These are phyloP conservation scores for Jasminum sambac DNA, from an alignment of 257 asterid species.

Conservation along the genomic window DNA sequence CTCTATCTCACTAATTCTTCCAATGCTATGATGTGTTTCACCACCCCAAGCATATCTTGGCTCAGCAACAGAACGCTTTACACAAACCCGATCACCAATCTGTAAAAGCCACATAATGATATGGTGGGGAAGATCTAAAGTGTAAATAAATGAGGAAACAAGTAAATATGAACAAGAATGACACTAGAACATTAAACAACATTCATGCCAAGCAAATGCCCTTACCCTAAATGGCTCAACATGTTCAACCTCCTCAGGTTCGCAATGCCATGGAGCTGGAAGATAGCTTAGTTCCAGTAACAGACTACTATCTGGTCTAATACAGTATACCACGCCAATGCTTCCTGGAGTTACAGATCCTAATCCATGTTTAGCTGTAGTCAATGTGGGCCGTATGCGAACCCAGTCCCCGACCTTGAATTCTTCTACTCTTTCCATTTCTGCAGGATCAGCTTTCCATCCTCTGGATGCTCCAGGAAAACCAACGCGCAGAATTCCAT, in stretches of 20 bases:
- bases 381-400: slow-evolving; percentile 89
- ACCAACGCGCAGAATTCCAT: slow-evolving; percentile 96
- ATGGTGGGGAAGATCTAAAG: slow-evolving; percentile 22
- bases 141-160: slow-evolving; percentile 2
- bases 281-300: slow-evolving; percentile 89
- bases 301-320: slow-evolving; percentile 88
- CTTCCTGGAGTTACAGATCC: slow-evolving; percentile 98
- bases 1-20: slow-evolving; percentile 89
- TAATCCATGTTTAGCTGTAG: slow-evolving; percentile 93
- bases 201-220: slow-evolving; percentile 10
- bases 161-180: slow-evolving; percentile 1
- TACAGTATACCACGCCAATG: slow-evolving; percentile 81
- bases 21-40: slow-evolving; percentile 97
- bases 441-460: slow-evolving; percentile 99
- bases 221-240: slow-evolving; percentile 96
- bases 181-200: slow-evolving; percentile 5
- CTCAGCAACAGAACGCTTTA: slow-evolving; percentile 98
- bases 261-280: slow-evolving; percentile 98
- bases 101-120: slow-evolving; percentile 30
- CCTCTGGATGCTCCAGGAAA: slow-evolving; percentile 99
- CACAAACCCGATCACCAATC: slow-evolving; percentile 97
- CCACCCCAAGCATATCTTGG: slow-evolving; percentile 99
- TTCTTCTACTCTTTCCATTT: slow-evolving; percentile 99
- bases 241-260: slow-evolving; percentile 99
- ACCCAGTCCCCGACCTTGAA: slow-evolving; percentile 98